phyloP scores from a whole-genome alignment of 2,329 filamentous ascomycete genomes.

The Fusarium sp. region DNA sequence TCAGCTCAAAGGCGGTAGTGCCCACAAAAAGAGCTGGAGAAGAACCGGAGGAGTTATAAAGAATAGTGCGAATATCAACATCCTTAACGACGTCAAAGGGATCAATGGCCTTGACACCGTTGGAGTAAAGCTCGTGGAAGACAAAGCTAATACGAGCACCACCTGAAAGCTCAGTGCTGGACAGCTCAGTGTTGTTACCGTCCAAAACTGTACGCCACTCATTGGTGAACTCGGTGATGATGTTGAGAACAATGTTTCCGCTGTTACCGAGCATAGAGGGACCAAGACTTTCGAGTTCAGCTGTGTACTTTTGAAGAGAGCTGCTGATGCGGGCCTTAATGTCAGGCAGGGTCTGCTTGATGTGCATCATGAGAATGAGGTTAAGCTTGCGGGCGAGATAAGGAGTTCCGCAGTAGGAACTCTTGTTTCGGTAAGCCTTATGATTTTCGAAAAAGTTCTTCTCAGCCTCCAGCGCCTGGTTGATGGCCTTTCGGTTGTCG shows the following conservation, averaged over 20 bases:
- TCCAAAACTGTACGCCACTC: conserved; percentile 97
- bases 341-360: conserved; percentile 98
- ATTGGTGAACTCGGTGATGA: conserved; percentile 98
- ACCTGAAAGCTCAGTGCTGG: conserved; percentile 92
- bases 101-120: conserved; percentile 97
- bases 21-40: conserved; percentile 97
- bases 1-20: conserved; percentile 97
- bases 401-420: conserved; percentile 96
- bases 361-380: conserved; percentile 99
- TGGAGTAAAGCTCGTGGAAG: conserved; percentile 98
- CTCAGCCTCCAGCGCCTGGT: conserved; percentile 90
- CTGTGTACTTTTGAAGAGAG: conserved; percentile 90
- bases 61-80: conserved; percentile 93
- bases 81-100: conserved; percentile 98
- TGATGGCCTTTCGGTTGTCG: conserved; percentile 96
- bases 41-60: conserved; percentile 99
- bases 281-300: conserved; percentile 85
- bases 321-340: conserved; percentile 98
- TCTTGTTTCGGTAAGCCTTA: conserved; percentile 98
- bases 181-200: conserved; percentile 96
- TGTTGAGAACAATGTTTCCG: conserved; percentile 96
- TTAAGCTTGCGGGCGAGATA: conserved; percentile 98
- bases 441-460: conserved; percentile 98
- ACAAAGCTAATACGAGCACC: conserved; percentile 99
- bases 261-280: conserved; percentile 97